These are phyloP conservation scores for Pochonia chlamydosporia DNA, from an alignment of 2,329 filamentous ascomycete species.

Conservation along the genomic window DNA sequence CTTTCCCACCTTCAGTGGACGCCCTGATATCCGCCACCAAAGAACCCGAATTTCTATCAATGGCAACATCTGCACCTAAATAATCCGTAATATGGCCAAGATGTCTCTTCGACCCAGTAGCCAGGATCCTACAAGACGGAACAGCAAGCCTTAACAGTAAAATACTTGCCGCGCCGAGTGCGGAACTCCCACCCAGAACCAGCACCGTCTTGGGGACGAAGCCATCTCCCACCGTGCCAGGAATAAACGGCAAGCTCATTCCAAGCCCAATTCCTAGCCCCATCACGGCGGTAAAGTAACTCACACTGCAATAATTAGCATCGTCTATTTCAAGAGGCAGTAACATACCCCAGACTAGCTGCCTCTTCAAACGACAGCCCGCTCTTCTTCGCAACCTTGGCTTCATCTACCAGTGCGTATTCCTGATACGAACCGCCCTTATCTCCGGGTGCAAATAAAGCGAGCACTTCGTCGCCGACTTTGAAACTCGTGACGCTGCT, in stretches of 20 bases:
- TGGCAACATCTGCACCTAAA: not conserved
- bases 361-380: not conserved
- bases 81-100: not conserved
- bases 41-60: not conserved
- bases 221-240: slow-evolving; percentile 10
- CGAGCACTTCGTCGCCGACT: slow-evolving; percentile 34
- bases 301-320: not conserved
- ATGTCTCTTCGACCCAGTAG: slow-evolving; percentile 12
- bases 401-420: not conserved
- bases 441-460: slow-evolving; percentile 14
- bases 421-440: slow-evolving; percentile 7
- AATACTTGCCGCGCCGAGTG: slow-evolving; percentile 15
- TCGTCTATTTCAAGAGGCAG: slow-evolving; percentile 6
- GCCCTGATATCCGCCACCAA: not conserved
- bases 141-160: slow-evolving; percentile 15
- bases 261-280: not conserved
- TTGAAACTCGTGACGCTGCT: slow-evolving; percentile 13
- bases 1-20: not conserved
- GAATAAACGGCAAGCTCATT: slow-evolving; percentile 3
- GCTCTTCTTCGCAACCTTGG: not conserved
- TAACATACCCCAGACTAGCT: not conserved
- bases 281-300: slow-evolving; percentile 1
- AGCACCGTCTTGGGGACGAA: slow-evolving; percentile 6
- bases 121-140: slow-evolving; percentile 10
- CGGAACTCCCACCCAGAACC: slow-evolving; percentile 15